phyloP scores from a whole-genome alignment of 306 rosid species.

The Carpinus fangiana region DNA sequence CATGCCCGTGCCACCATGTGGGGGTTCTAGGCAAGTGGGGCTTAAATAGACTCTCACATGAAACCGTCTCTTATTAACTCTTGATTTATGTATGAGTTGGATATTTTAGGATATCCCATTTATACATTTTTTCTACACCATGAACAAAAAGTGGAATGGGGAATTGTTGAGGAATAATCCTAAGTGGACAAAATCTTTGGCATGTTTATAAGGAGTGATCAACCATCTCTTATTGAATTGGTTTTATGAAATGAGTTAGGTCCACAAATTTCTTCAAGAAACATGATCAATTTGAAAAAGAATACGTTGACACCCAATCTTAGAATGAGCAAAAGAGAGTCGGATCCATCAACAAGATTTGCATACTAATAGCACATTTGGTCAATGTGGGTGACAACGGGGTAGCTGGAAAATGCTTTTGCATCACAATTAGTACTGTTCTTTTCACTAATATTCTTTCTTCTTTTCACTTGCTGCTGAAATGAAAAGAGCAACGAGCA shows the following conservation, averaged over 20 bases:
- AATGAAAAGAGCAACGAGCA: neutral
- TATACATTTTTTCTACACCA: neutral
- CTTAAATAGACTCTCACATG: no score
- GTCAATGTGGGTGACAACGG: neutral
- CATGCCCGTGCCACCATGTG: neutral
- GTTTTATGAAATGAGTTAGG: no score
- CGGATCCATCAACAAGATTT: neutral
- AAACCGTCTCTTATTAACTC: no score
- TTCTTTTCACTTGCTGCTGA: neutral
- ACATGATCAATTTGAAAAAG: neutral
- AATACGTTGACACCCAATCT: neutral
- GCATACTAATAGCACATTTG: neutral
- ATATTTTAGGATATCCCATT: no score
- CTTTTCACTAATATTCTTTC: neutral
- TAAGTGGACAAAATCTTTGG: no score
- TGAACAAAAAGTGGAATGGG: neutral
- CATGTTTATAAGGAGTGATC: no score
- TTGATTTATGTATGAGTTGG: no score
- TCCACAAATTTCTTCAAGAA: no score
- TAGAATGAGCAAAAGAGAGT: neutral
- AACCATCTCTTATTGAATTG: no score
- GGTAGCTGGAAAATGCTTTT: neutral
- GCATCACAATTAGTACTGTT: neutral
- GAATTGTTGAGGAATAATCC: neutral
- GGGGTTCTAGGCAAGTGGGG: no score